Evolutionary conservation across 1,284 basidiomycete species (phyloP), one percentile per base, ranked within the genome.

Genomic region (Neonothopanus nambi): DNA sequence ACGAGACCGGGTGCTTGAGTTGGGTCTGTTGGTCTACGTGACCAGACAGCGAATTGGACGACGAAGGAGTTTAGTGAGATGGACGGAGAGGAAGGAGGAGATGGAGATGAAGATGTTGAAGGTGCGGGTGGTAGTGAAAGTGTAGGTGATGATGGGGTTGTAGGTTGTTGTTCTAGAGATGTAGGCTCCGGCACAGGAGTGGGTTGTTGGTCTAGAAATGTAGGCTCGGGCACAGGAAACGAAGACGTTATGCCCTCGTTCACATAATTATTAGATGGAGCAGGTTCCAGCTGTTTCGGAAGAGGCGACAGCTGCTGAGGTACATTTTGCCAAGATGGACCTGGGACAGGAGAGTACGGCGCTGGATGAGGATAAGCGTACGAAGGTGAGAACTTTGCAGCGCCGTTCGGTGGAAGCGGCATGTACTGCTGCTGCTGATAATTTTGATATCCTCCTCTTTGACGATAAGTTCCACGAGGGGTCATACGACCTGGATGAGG

Each of bases 1-100:
- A 89, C 87, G 52, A 89, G 77, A 8, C 81, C 79, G 3, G 84
- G 85, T 0, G 86, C 86, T 50, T 68, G 65, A 2, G 75, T 68
- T 1, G 87, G 87, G 62, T 87, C 70, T 11, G 72, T 69, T 0
- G 87, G 87, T 26, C 84, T 77, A 23, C 79, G 76, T 0, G 87
- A 86, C 85, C 85, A 89, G 33, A 89, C 77, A 8, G 80, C 84
- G 72, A 76, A 85, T 33, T 35, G 2, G 37, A 21, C 21, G 41
- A 42, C 23, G 36, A 42, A 38, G 43, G n/a, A 38, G 12, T 20
- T 33, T 24, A 26, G 30, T 12, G 37, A 50, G 26, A 38, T 40
- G 20, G 15, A 33, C 50, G 43, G 38, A 61, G 58, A 6, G 41
- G 13, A 48, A 50, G 40, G 5, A 57, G 23, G 5, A 44, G 41